These are phyloP conservation scores for Dactylis glomerata DNA, from an alignment of 176 grass and related monocot genomes.

Conservation along the genomic window DNA sequence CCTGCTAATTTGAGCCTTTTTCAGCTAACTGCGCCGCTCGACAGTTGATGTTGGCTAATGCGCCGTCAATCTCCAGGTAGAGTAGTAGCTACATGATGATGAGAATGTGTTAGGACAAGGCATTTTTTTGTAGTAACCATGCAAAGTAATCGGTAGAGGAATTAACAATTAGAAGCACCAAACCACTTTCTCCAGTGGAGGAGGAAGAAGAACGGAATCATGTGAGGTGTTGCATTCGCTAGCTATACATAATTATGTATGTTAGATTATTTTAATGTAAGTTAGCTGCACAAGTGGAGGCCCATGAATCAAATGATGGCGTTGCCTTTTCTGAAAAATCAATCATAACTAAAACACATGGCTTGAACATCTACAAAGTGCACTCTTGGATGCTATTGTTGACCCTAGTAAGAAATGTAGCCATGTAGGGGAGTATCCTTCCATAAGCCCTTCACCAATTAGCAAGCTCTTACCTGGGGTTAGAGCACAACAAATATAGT, in stretches of 20 bases:
- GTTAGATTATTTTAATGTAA: neutral
- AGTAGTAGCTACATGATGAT: slow-evolving; percentile 44
- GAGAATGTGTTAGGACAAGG: slow-evolving; percentile 23
- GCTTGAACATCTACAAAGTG: slow-evolving; percentile 44
- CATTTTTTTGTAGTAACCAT: slow-evolving; percentile 29
- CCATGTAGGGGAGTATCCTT: slow-evolving; percentile 27
- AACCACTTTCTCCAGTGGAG: slow-evolving; percentile 47
- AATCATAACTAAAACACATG: slow-evolving; percentile 53
- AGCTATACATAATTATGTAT: neutral
- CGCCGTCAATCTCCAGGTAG: slow-evolving; percentile 39
- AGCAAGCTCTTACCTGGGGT: slow-evolving; percentile 31
- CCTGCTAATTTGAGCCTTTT: slow-evolving; percentile 32
- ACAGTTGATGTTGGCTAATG: slow-evolving; percentile 46
- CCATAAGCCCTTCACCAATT: slow-evolving; percentile 37
- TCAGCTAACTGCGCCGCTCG: slow-evolving; percentile 39
- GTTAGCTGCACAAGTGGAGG: slow-evolving; percentile 41
- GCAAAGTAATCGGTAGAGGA: slow-evolving; percentile 36
- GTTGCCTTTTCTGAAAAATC: slow-evolving; percentile 33
- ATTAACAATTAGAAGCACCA: slow-evolving; percentile 44
- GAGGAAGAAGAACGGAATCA: slow-evolving; percentile 59
- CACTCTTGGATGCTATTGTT: slow-evolving; percentile 60
- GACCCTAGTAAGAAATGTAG: slow-evolving; percentile 51
- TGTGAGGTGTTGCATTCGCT: slow-evolving; percentile 63
- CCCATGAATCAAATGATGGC: slow-evolving; percentile 44
- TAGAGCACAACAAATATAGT: slow-evolving; percentile 37